Base-by-base conservation (phyloP, 2,329 filamentous ascomycete genomes). In the Acrodontium crateriforme region DNA sequence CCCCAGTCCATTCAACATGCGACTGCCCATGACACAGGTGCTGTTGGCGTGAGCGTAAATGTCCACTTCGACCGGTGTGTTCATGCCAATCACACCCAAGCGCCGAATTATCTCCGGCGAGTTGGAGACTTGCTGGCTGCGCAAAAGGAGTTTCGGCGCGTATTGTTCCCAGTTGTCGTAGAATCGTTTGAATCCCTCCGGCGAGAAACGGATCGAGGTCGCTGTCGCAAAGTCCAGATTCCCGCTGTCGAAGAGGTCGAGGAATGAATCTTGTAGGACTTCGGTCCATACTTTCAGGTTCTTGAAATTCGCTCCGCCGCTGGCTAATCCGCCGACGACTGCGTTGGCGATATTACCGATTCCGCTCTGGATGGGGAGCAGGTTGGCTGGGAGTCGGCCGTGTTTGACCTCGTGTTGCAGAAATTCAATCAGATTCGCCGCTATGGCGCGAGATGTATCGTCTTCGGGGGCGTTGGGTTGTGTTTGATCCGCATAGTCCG, bases 341-440 rank as follows among this genome's bases (percentile, higher is more conserved):
- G 83, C 83, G 55, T 92, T 92, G 55, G 83, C 83, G 42, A 92
- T 91, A 62, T 92, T 92, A 39, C 84, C 83, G 42, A 92, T 92
- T 24, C 83, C 83, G 8, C 78, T 85, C 55, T 92, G 82, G 11
- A 91, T 67, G 2, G 82, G 82, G 1, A 89, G 65, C 2, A 92
- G 69, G 48, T 74, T 82, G 42, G 69, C 56, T 2, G 83, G 83
- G 28, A 92, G 69, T 20, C 83, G 75, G 37, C 77, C 83, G 39
- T 76, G 74, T 16, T 62, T 59, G 29, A 92, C 84, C 56, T 92
- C 83, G 56, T 91, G 79, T 60, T 89, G 76, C 30, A 92, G 66
- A 62, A 78, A 78, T 45, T 91, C 81, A 39, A 92, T 89, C 32
- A 92, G 57, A 56, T 92, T 77, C 25, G 57, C 51, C 24, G 84